A percentile compares a stretch with the other conserved stretches of the same genome.
phyloP scores from a whole-genome alignment of 441 rosid species.

The Melastoma candidum region DNA sequence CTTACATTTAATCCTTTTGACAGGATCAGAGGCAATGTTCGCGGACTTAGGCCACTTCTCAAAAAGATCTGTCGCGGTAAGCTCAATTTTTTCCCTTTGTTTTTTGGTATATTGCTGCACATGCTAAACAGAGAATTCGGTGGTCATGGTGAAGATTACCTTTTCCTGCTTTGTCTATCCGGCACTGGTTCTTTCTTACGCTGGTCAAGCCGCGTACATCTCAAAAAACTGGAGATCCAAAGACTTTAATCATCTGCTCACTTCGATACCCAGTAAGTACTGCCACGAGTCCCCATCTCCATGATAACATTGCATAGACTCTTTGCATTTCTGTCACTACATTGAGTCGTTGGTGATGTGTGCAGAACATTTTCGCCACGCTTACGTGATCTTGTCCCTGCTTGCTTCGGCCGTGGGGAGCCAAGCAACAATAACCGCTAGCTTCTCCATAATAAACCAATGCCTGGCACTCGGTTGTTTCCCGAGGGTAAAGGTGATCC shows the following conservation, averaged over 20 bases:
- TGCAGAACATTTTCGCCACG: constrained; percentile 35
- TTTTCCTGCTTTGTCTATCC: constrained; percentile 46
- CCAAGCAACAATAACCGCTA: constrained; percentile 64
- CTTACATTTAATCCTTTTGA: not conserved
- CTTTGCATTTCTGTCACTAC: too few relatives aligned
- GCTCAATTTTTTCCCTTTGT: too few relatives aligned
- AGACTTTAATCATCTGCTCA: constrained; percentile 37
- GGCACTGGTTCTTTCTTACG: constrained; percentile 36
- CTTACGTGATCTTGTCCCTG: constrained; percentile 34
- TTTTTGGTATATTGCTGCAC: not conserved
- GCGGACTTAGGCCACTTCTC: constrained; percentile 72
- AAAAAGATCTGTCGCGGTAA: constrained; percentile 46
- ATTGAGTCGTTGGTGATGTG: not conserved
- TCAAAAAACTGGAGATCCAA: constrained; percentile 25
- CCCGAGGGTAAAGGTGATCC: constrained; percentile 50
- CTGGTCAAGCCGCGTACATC: constrained; percentile 63
- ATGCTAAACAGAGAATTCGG: not conserved
- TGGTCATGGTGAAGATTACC: constrained; percentile 34
- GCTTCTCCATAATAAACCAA: constrained; percentile 66
- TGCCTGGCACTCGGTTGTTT: constrained; percentile 57
- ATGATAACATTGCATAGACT: too few relatives aligned
- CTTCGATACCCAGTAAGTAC: constrained; percentile 40
- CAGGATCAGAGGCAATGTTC: constrained; percentile 73
- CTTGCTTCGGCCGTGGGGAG: constrained; percentile 56
- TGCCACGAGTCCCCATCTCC: too few relatives aligned